A percentile compares a stretch with the other conserved stretches of the same genome.
These are phyloP conservation scores for Leucocoprinus birnbaumii DNA, from an alignment of 768 basidiomycete species.

Conservation along the genomic window DNA sequence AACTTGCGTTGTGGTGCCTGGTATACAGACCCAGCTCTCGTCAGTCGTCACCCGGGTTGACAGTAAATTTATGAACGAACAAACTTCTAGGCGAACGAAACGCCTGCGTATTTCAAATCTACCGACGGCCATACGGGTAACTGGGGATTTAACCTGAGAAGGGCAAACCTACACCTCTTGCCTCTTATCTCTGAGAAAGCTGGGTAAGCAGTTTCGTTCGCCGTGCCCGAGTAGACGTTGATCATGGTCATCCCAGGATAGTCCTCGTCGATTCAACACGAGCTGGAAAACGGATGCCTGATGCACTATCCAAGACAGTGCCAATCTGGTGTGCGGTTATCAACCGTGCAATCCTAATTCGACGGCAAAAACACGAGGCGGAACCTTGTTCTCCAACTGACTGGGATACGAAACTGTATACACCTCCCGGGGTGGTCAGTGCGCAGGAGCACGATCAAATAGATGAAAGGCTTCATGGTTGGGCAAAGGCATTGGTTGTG, in stretches of 20 bases:
- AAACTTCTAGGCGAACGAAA: slow-evolving; percentile 24
- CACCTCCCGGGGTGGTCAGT: slow-evolving; percentile 67
- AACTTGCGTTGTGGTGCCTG: slow-evolving; percentile 94
- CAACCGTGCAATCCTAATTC: slow-evolving; percentile 56
- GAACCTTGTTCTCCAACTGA: slow-evolving; percentile 6
- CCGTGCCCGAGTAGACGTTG: slow-evolving; percentile 2
- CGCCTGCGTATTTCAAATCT: slow-evolving; percentile 85
- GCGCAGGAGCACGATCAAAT: slow-evolving; percentile 82
- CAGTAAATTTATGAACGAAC: neutral
- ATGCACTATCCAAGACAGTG: slow-evolving; percentile 89
- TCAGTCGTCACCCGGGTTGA: slow-evolving; percentile 24
- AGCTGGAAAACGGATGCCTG: slow-evolving; percentile 90
- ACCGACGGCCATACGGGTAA: slow-evolving; percentile 85
- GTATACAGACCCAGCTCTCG: slow-evolving; percentile 78
- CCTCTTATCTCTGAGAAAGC: slow-evolving; percentile 45
- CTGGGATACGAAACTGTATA: slow-evolving; percentile 66
- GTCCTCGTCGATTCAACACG: slow-evolving; percentile 92
- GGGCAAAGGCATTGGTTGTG: slow-evolving; percentile 71
- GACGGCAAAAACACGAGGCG: slow-evolving; percentile 22
- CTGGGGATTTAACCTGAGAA: slow-evolving; percentile 82
- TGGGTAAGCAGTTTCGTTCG: slow-evolving; percentile 46
- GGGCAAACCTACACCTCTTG: slow-evolving; percentile 82
- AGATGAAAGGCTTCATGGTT: slow-evolving; percentile 54
- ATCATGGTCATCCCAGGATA: slow-evolving; percentile 41
- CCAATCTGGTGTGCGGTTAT: slow-evolving; percentile 94